Conservation (phyloP, 805 yeast genomes). For the Candida ulmi region DNA sequence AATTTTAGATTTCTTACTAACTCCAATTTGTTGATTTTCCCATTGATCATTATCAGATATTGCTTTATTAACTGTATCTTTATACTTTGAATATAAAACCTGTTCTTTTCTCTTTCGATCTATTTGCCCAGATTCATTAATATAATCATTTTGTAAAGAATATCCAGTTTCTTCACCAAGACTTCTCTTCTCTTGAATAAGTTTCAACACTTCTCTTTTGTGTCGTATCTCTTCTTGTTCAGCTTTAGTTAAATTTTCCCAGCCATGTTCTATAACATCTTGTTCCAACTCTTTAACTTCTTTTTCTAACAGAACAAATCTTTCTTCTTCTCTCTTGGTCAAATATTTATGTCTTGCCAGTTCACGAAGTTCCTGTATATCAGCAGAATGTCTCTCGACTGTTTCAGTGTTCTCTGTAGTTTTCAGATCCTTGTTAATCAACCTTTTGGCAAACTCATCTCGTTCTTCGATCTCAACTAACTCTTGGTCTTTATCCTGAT, state of each 20-base stretch:
- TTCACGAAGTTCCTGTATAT: slow-evolving; percentile 33
- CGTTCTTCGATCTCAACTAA: slow-evolving; percentile 22
- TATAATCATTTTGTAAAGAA: slow-evolving; percentile 50
- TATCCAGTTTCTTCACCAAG: slow-evolving; percentile 34
- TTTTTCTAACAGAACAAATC: slow-evolving; percentile 34
- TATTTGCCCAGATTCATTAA: slow-evolving; percentile 45
- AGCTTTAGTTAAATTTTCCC: slow-evolving; percentile 41
- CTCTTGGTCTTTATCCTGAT: slow-evolving; percentile 19
- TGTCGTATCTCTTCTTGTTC: slow-evolving; percentile 48
- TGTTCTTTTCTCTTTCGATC: slow-evolving; percentile 51
- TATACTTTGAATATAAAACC: slow-evolving; percentile 36
- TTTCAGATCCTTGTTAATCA: slow-evolving; percentile 2
- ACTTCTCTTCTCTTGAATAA: slow-evolving; percentile 35
- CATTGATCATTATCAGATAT: slow-evolving; percentile 19
- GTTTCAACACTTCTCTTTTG: slow-evolving; percentile 43
- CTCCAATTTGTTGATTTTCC: slow-evolving; percentile 16
- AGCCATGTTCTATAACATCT: slow-evolving; percentile 46
- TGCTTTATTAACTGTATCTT: slow-evolving; percentile 30
- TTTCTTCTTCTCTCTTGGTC: slow-evolving; percentile 41
- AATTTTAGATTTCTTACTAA: slow-evolving; percentile 15
- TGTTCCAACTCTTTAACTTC: slow-evolving; percentile 46
- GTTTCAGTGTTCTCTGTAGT: neutral
- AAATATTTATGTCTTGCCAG: slow-evolving; percentile 45
- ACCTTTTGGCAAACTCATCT: slow-evolving; percentile 25
- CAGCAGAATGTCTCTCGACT: slow-evolving; percentile 7